Evolutionary conservation across 1,139 yeast species (phyloP).

Genomic region (Candida sojae): DNA sequence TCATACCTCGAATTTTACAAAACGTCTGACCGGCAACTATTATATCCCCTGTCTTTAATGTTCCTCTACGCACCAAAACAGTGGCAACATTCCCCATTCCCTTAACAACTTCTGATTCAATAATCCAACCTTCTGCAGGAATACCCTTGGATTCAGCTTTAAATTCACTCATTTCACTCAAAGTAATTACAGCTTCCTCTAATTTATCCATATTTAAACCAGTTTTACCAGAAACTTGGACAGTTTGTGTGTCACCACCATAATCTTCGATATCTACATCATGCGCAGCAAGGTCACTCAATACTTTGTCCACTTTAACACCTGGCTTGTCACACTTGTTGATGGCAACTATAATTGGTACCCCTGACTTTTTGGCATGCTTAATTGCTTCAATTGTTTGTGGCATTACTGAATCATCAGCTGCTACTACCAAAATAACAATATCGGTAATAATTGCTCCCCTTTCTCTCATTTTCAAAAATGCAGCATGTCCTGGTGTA

Average conservation of each 20-base stretch:
- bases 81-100: slow-evolving; percentile 90
- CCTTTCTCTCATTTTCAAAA: slow-evolving; percentile 92
- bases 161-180: slow-evolving; percentile 81
- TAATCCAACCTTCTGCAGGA: slow-evolving; percentile 81
- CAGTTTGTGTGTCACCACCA: slow-evolving; percentile 95
- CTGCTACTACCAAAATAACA: slow-evolving; percentile 92
- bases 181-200: slow-evolving; percentile 84
- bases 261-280: slow-evolving; percentile 88
- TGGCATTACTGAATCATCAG: slow-evolving; percentile 97
- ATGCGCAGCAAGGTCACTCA: slow-evolving; percentile 72
- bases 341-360: slow-evolving; percentile 86
- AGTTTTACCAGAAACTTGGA: slow-evolving; percentile 84
- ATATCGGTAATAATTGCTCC: slow-evolving; percentile 96
- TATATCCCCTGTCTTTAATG: slow-evolving; percentile 66
- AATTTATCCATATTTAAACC: slow-evolving; percentile 81
- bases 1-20: slow-evolving; percentile 84
- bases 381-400: slow-evolving; percentile 95
- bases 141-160: slow-evolving; percentile 60
- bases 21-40: slow-evolving; percentile 85
- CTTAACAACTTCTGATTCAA: slow-evolving; percentile 81
- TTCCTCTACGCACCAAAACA: slow-evolving; percentile 77
- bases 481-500: slow-evolving; percentile 99
- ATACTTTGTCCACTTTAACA: slow-evolving; percentile 69
- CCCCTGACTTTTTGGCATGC: slow-evolving; percentile 84
- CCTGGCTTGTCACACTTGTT: slow-evolving; percentile 89